Conservation (phyloP, 495 filamentous ascomycete species). For the Lentithecium fluviatile region DNA sequence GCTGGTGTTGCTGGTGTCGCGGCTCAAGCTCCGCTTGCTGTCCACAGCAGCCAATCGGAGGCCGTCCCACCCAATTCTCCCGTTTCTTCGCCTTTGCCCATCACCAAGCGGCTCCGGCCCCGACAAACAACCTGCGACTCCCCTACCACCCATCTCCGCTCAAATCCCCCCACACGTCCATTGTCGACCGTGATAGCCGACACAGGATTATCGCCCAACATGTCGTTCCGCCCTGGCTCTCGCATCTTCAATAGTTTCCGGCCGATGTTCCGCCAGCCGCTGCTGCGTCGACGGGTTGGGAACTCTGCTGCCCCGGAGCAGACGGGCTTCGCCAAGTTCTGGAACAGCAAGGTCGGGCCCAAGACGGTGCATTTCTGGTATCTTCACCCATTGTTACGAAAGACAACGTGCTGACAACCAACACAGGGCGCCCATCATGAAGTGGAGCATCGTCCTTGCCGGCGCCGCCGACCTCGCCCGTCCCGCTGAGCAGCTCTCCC, state of each 20-base stretch:
- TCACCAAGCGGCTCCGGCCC: background rate
- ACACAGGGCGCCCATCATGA: conserved; percentile 89
- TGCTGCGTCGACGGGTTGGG: conserved; percentile 63
- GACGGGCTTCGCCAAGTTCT: conserved; percentile 68
- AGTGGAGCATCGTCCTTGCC: conserved; percentile 91
- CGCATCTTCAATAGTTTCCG: conserved; percentile 37
- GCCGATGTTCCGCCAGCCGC: conserved; percentile 52
- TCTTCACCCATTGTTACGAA: conserved; percentile 32
- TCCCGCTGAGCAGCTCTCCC: conserved; percentile 86
- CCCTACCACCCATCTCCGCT: conserved; percentile 8
- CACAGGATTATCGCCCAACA: conserved; percentile 46
- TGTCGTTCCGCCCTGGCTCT: conserved; percentile 46
- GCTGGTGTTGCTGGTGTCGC: too few relatives aligned
- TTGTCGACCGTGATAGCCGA: conserved; percentile 3
- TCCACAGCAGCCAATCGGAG: background rate
- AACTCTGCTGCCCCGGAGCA: conserved; percentile 58
- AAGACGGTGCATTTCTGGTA: conserved; percentile 99
- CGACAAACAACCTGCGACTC: conserved; percentile 1
- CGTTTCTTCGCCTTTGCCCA: background rate
- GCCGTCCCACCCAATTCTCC: background rate
- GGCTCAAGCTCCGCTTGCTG: background rate
- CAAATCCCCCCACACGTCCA: conserved; percentile 5
- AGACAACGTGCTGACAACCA: background rate
- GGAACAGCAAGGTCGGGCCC: conserved; percentile 81
- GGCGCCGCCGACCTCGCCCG: conserved; percentile 89